A percentile compares a stretch with the other conserved stretches of the same genome.
Conservation (phyloP, 371 early-diverging fungal genomes). For the Mortierella sp. region DNA sequence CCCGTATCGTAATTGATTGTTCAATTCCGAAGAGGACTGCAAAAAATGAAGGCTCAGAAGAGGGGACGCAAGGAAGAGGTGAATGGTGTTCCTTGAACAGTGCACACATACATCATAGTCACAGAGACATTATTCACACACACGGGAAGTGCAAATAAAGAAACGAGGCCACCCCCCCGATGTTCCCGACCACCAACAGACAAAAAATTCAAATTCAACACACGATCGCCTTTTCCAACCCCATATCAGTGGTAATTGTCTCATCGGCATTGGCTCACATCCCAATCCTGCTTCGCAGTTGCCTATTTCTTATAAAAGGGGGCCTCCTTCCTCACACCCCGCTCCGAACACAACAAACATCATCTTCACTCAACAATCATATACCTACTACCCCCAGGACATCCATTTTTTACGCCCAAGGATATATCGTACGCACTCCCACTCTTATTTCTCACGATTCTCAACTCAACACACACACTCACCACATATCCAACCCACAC, state of each 20-base stretch:
- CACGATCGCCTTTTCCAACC: not conserved
- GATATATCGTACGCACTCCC: not conserved
- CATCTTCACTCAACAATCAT: not conserved
- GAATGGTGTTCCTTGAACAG: too few species aligned
- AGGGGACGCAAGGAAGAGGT: too few species aligned
- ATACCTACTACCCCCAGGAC: not conserved
- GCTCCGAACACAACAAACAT: not conserved
- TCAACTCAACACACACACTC: not conserved
- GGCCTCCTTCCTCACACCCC: not conserved
- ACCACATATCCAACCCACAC: not conserved
- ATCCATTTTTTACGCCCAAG: not conserved
- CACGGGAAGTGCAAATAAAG: not conserved
- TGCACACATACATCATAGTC: too few species aligned
- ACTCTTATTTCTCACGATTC: not conserved
- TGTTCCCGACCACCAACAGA: not conserved
- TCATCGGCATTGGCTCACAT: conserved; percentile 2
- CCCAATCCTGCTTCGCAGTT: not conserved
- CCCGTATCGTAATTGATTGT: not conserved
- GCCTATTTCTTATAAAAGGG: not conserved
- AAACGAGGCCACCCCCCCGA: not conserved
- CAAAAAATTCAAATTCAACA: not conserved
- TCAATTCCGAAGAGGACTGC: not conserved
- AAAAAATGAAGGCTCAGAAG: not conserved
- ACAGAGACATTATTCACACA: not conserved
- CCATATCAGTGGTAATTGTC: not conserved